These are phyloP conservation scores for Capsicum pubescens DNA, from an alignment of 257 asterid genomes.

Conservation along the genomic window DNA sequence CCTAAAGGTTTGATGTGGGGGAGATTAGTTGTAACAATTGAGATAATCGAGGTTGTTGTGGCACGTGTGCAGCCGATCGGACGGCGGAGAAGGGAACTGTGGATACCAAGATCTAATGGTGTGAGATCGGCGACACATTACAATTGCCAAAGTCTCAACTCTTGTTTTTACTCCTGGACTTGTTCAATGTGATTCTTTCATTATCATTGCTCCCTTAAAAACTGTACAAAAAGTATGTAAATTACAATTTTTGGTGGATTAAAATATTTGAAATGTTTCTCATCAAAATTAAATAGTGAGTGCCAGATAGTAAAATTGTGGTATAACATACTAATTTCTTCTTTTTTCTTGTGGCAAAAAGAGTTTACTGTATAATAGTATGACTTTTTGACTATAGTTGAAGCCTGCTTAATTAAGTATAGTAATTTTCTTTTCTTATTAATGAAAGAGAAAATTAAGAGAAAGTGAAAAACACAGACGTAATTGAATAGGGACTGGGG, in stretches of 20 bases:
- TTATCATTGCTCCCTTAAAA: background rate
- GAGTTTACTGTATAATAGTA: background rate
- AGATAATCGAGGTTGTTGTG: slow-evolving; percentile 41
- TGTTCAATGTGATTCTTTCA: background rate
- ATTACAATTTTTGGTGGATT: background rate
- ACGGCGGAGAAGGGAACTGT: slow-evolving; percentile 33
- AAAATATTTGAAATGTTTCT: background rate
- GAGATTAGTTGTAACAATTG: slow-evolving; percentile 31
- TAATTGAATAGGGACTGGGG: background rate
- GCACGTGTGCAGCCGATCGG: slow-evolving; percentile 42
- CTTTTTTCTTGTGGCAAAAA: background rate
- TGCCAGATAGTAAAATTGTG: background rate
- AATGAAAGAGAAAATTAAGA: background rate
- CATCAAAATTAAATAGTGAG: background rate
- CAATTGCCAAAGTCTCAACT: background rate
- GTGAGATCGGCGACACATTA: background rate
- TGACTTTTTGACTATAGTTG: background rate
- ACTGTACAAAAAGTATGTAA: background rate
- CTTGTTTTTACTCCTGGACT: background rate
- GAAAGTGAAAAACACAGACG: background rate
- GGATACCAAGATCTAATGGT: slow-evolving; percentile 46
- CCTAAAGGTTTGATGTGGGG: slow-evolving; percentile 37
- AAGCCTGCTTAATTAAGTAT: background rate
- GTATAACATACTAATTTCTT: background rate
- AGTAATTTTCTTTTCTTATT: background rate